Percentiles rank a stretch among this genome's conserved stretches.
These are phyloP conservation scores for Guadua angustifolia DNA, from an alignment of 176 grass and related monocot species.

Conservation along the genomic window DNA sequence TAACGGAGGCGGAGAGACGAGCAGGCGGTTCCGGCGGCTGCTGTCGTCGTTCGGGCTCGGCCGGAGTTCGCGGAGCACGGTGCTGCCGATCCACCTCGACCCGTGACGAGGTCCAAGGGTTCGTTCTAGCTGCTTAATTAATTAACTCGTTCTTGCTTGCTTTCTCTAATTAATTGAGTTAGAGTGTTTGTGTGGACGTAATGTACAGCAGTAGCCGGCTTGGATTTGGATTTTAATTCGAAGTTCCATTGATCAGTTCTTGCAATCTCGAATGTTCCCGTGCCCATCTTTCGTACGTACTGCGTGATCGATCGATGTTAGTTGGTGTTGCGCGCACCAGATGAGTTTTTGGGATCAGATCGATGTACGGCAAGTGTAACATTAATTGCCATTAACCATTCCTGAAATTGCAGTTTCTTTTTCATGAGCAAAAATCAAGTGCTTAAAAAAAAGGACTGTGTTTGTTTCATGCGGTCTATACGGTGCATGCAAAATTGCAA, in stretches of 20 bases:
- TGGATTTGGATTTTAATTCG: background rate
- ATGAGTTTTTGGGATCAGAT: conserved; percentile 30
- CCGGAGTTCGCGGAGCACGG: conserved; percentile 76
- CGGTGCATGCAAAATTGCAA: background rate
- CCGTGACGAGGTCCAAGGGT: conserved; percentile 45
- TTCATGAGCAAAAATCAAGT: background rate
- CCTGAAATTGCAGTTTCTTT: background rate
- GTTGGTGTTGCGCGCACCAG: background rate
- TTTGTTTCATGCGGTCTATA: conserved; percentile 3
- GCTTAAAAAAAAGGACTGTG: background rate
- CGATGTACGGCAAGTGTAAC: conserved; percentile 1
- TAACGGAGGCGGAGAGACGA: conserved; percentile 47
- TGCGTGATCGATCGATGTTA: background rate
- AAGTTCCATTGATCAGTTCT: conserved; percentile 23
- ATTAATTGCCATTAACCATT: conserved; percentile 16
- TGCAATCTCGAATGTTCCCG: background rate
- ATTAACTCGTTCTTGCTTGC: background rate
- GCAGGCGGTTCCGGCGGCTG: conserved; percentile 69
- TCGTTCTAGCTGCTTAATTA: conserved; percentile 1
- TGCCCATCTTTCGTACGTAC: background rate
- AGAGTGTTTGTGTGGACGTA: conserved; percentile 31
- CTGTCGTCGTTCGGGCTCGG: conserved; percentile 89
- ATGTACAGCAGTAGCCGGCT: conserved; percentile 55
- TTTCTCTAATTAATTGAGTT: background rate
- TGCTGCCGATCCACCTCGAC: conserved; percentile 78